Evolutionary conservation across 139 green algal genomes (phyloP), one percentile per base, ranked within the genome.

Genomic region (Diplosphaera chodatii): DNA sequence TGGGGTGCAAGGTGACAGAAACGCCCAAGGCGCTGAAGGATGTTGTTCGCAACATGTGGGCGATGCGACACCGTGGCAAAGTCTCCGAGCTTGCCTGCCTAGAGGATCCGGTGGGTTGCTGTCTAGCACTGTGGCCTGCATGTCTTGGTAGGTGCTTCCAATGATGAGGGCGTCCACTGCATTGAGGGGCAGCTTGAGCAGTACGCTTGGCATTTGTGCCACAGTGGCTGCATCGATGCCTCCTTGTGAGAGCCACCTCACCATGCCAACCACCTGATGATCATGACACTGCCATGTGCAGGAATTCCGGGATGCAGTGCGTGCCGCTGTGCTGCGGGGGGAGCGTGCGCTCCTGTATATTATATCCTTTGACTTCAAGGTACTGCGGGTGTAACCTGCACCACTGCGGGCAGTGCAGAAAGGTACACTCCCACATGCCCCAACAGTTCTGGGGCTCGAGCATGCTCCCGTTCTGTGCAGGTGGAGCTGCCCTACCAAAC

Each of bases 1-100:
- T 97, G 41, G 93, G 80, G 0, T 82, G 86, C 55, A 97, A 97
- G 81, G 83, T 97, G 65, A 82, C 92, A 73, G 91, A 97, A 76
- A 82, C 40, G 18, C 92, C 91, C 2, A 90, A 91, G 74, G 71
- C 71, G 21, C 74, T 95, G 20, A 68, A 62, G 0, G 85, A 92
- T 31, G 82, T 97, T 32, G 59, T 93, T 3, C 48, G 22, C 16
- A 5, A 18, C 48, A 59, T 59, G 48, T 59, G 48, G 48, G 25
- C 48, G 10, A 59, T 59, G 48, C 8, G 16, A 18, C 16, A 59
- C 48, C 48, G 48, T 18, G 48, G 48, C 48, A 21, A 25, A 5
- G 16, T 25, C 48, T 10, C 16, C 48, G 16, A 23, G 48, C 48
- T 59, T 59, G 48, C 3, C 13, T 25, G 48, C 48, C 22, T 59